Base-by-base conservation (phyloP, 2,329 filamentous ascomycete genomes). In the Penicillium sp. region DNA sequence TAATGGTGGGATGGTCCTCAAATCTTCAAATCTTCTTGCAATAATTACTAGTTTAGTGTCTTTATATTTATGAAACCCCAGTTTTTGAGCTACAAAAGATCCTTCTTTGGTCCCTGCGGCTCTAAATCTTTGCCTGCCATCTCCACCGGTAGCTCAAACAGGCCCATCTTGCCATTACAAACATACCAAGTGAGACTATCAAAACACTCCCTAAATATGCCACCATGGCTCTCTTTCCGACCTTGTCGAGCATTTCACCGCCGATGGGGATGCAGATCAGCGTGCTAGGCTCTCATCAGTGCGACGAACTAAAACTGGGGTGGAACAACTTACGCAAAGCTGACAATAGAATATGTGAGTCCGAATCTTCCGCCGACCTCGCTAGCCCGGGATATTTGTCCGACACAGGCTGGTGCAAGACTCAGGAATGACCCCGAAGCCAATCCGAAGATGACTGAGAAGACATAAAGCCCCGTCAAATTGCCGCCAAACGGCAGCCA, bases 311-410 rank as follows among this genome's bases (percentile, higher is more conserved):
- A 6, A 18, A 27, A 27, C 10, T 3, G 13, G n/a, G 19, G 30
- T 26, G 23, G 9, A 7, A 30, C n/a, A 1, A 66, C 69, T 50
- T 55, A 72, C 69, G 78, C 73, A 51, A 81, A 75, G 36, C 74
- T 77, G 11, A 76, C 76, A 23, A 80, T 62, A 13, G 78, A 78
- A 58, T 80, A 80, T 64, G 75, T 76, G 2, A 79, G 78, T 0
- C 79, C 79, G 67, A 71, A 78, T 19, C 76, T 74, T 54, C 76
- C 66, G 7, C 78, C 78, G 39, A 79, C 79, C 43, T 80, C 75
- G 44, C 77, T 78, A 0, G 76, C 70, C 19, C 76, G 71, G 16
- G 77, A 80, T 3, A 79, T 73, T 45, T 79, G 76, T 1, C 77
- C 76, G 51, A 81, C 71, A 23, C 78, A 80, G 0, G 78, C 78